Evolutionary conservation across 306 rosid genomes (phyloP), one percentile per base, ranked within the genome.

Genomic region (Rosa lucieae): DNA sequence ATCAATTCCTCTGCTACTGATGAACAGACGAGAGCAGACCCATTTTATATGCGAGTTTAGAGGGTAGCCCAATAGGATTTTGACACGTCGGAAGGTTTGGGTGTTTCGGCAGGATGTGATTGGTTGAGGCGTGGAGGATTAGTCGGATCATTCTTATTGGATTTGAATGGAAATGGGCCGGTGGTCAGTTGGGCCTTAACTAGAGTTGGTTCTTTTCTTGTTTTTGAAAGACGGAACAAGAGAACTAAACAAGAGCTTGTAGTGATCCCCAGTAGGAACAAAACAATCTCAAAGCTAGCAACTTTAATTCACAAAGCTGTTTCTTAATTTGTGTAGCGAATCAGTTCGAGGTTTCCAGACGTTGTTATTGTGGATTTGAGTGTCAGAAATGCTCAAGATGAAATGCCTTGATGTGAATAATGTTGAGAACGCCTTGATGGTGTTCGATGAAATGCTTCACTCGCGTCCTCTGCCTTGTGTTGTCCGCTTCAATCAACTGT

Each of bases 391-490:
- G n/a, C n/a, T n/a, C n/a, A n/a, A n/a, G n/a, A n/a, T n/a, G n/a
- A n/a, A n/a, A n/a, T n/a, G n/a, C n/a, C n/a, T n/a, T n/a, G n/a
- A n/a, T n/a, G n/a, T n/a, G n/a, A n/a, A n/a, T 52, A 68, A 62
- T 46, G 46, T 75, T 59, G 76, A 70, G 17, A 14, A 76, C 62
- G 84, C 87, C 15, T 32, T 85, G 39, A 43, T 55, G 29, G 56
- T 81, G 63, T 83, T 85, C 70, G 63, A 70, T 74, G 26, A 48
- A 68, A 81, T 88, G 87, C 77, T 83, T 68, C 35, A 67, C 0
- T 12, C 52, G 7, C 29, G 66, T 0, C 88, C 86, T 26, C 58
- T 79, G 37, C 91, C 84, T 0, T 12, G 63, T 55, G 7, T 58
- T 8, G 62, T 70, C n/a, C 81, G 67, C 26, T 88, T 85, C 75